Evolutionary conservation across 805 yeast genomes (phyloP).

Genomic region (Sugiyamaella qingdaonensis): DNA sequence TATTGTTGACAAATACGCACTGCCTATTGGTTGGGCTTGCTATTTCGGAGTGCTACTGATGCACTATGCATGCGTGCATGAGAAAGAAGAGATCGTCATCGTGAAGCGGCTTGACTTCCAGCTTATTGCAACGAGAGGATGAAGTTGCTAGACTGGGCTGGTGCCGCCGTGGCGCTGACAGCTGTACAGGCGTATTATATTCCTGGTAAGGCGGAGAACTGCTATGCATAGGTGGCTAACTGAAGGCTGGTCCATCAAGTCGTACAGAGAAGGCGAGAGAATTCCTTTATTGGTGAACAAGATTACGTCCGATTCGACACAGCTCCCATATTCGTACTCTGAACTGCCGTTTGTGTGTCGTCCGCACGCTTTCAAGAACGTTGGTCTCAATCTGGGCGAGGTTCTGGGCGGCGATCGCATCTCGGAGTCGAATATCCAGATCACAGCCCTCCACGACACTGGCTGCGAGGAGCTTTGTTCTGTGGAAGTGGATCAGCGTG

Average conservation of each 20-base stretch:
- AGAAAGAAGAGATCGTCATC: background rate
- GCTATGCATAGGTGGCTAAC: background rate
- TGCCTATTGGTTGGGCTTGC: too few relatives aligned
- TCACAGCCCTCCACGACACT: slow-evolving; percentile 59
- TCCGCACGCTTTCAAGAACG: slow-evolving; percentile 51
- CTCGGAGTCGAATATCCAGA: slow-evolving; percentile 67
- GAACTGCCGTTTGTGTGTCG: slow-evolving; percentile 81
- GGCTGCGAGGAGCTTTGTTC: slow-evolving; percentile 68
- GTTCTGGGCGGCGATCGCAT: slow-evolving; percentile 77
- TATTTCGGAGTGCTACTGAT: too few relatives aligned
- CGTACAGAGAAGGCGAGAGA: slow-evolving; percentile 48
- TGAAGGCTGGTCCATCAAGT: slow-evolving; percentile 37
- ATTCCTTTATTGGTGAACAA: slow-evolving; percentile 73
- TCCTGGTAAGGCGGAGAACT: slow-evolving; percentile 15
- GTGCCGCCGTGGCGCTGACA: background rate
- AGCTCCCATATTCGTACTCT: slow-evolving; percentile 71
- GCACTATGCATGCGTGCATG: too few relatives aligned
- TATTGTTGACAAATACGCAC: too few relatives aligned
- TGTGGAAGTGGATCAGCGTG: slow-evolving; percentile 49
- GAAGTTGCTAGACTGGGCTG: background rate
- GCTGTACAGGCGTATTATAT: slow-evolving; percentile 14
- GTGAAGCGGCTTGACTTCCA: background rate
- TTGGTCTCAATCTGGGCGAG: slow-evolving; percentile 69
- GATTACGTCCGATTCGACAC: slow-evolving; percentile 72
- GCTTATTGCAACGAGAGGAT: background rate